phyloP scores from a whole-genome alignment of 805 yeast species.

The Hanseniaspora guilliermondii region DNA sequence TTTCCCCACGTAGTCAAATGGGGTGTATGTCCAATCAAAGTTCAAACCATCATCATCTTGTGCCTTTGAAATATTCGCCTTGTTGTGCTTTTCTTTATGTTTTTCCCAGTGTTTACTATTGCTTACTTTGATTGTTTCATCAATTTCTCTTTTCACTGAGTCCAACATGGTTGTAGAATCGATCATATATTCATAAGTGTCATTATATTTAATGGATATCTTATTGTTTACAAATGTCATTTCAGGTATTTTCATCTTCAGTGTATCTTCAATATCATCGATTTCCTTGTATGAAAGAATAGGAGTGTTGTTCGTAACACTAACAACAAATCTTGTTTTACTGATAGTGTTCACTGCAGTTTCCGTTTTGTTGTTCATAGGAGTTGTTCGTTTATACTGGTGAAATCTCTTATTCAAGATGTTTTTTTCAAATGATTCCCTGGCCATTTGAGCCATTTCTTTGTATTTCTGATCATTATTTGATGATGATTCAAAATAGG shows the following conservation, averaged over 20 bases:
- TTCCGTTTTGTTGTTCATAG: not conserved
- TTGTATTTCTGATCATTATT: not conserved
- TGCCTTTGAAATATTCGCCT: constrained; percentile 39
- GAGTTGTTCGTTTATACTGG: not conserved
- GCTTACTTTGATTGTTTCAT: constrained; percentile 66
- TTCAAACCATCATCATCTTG: constrained; percentile 40
- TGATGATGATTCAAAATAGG: not conserved
- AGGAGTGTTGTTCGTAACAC: not conserved
- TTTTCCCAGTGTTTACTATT: constrained; percentile 29
- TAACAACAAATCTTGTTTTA: not conserved
- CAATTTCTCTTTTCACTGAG: constrained; percentile 38
- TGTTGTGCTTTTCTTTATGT: constrained; percentile 20
- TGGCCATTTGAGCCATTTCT: constrained; percentile 12
- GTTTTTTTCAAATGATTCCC: constrained; percentile 9
- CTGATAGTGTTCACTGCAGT: not conserved
- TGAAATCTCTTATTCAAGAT: constrained; percentile 1
- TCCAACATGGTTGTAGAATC: constrained; percentile 62
- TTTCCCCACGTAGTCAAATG: constrained; percentile 56
- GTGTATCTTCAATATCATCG: constrained; percentile 46
- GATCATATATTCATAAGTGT: constrained; percentile 31
- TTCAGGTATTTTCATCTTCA: constrained; percentile 81
- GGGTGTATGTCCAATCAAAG: constrained; percentile 93
- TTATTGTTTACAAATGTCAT: constrained; percentile 88
- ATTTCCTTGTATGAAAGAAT: constrained; percentile 37
- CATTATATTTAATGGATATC: constrained; percentile 38